phyloP scores from a whole-genome alignment of 2,329 filamentous ascomycete species.

The Curvularia verruculosa region DNA sequence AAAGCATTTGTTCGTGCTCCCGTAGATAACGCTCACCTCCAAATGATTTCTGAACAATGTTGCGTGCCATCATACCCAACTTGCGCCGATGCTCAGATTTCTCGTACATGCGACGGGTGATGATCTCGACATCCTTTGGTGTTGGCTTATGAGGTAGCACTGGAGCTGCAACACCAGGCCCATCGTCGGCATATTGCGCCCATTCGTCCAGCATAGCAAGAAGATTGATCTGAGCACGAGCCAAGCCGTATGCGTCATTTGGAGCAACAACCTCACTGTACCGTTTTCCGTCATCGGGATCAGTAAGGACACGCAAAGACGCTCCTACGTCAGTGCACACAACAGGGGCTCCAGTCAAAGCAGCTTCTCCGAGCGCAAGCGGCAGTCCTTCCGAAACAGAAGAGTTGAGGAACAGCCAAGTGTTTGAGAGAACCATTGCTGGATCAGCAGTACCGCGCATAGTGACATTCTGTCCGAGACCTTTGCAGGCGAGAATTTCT shows the following conservation, averaged over 20 bases:
- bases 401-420: slow-evolving; percentile 59
- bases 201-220: slow-evolving; percentile 67
- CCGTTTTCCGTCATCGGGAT: slow-evolving; percentile 54
- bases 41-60: slow-evolving; percentile 65
- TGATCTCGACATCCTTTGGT: slow-evolving; percentile 58
- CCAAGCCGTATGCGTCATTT: slow-evolving; percentile 66
- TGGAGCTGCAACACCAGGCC: slow-evolving; percentile 46
- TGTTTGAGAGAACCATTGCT: slow-evolving; percentile 51
- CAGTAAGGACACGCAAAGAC: slow-evolving; percentile 62
- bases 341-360: slow-evolving; percentile 61
- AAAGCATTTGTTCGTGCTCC: slow-evolving; percentile 63
- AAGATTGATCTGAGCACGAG: slow-evolving; percentile 66
- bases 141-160: slow-evolving; percentile 58
- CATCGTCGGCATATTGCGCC: slow-evolving; percentile 63
- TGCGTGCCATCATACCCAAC: slow-evolving; percentile 64
- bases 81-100: slow-evolving; percentile 62
- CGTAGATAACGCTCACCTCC: slow-evolving; percentile 65
- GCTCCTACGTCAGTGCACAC: slow-evolving; percentile 64
- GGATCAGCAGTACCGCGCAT: slow-evolving; percentile 64
- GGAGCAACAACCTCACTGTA: slow-evolving; percentile 69
- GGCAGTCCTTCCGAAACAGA: slow-evolving; percentile 63
- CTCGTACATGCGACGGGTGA: slow-evolving; percentile 66
- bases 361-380: slow-evolving; percentile 64
- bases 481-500: slow-evolving; percentile 63
- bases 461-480: slow-evolving; percentile 57